These are phyloP conservation scores for Phytopythium sindhum DNA, from an alignment of 352 stramenopile species.

Conservation along the genomic window DNA sequence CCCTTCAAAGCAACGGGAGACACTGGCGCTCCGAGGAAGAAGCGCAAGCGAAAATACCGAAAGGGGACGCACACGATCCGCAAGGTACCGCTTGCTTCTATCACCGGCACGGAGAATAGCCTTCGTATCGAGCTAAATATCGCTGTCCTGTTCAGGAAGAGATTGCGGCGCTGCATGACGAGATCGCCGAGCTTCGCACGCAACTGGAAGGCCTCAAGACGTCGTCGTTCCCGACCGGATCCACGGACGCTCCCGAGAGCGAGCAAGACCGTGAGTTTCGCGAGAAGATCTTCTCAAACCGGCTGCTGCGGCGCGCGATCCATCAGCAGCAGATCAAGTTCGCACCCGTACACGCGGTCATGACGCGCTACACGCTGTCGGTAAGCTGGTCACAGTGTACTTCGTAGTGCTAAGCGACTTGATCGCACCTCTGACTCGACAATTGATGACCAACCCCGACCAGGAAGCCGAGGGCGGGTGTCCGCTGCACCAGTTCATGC, in stretches of 20 bases:
- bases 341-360: slow-evolving; percentile 22
- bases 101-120: neutral
- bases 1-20: neutral
- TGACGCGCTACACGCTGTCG: slow-evolving; percentile 27
- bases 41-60: slow-evolving; percentile 24
- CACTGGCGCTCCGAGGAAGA: slow-evolving; percentile 9
- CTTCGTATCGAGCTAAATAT: neutral
- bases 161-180: slow-evolving; percentile 25
- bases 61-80: slow-evolving; percentile 28
- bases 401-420: neutral
- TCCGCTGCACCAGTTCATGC: slow-evolving; percentile 31
- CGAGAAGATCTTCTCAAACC: slow-evolving; percentile 16
- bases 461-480: slow-evolving; percentile 16
- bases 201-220: slow-evolving; percentile 24
- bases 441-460: neutral
- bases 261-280: slow-evolving; percentile 10
- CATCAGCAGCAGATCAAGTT: slow-evolving; percentile 23
- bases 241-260: slow-evolving; percentile 11
- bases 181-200: slow-evolving; percentile 20
- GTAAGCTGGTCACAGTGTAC: slow-evolving; percentile 8
- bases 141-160: slow-evolving; percentile 12
- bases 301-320: slow-evolving; percentile 13
- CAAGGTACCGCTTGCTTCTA: no score
- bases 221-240: slow-evolving; percentile 9
- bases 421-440: neutral